Base-by-base conservation (phyloP, 2,329 filamentous ascomycete species). In the Diaporthe ampelina region DNA sequence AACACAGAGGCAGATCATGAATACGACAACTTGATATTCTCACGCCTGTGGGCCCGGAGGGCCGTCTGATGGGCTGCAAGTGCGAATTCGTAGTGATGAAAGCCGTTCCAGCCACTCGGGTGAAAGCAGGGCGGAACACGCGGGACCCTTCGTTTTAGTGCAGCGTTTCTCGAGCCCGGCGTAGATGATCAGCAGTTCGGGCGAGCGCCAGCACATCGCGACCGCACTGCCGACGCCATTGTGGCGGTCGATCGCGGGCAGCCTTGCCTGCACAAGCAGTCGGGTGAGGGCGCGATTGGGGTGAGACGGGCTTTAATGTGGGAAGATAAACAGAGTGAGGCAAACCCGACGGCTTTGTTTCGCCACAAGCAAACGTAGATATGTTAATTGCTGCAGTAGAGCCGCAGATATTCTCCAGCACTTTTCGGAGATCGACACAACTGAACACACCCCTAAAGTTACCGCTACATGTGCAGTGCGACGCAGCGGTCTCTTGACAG, bases 401-500 rank as follows among this genome's bases (percentile, higher is more conserved):
- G 70, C 70, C 70, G 70, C 70, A 63, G 45, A 63, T 56, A 19
- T 67, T 45, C 48, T 75, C 52, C 29, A 65, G 37, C 71, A 63
- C 65, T 59, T 59, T 59, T 67, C 50, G 29, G 17, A 24, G 74
- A 75, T 73, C 74, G 71, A 70, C 70, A 54, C 40, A 57, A 68
- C 50, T 37, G 61, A 26, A 54, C 48, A 52, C 73, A 58, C 65
- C 63, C 63, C 32, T 11, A 52, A 72, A n/a, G 29, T 56, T 29
- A 52, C 43, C 61, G 48, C 65, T 63, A 61, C 45, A 52, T 65
- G 70, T 57, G 73, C 57, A 56, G 73, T 75, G 73, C 70, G 45
- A 75, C 73, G 57, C 48, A 45, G 50, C 19, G 63, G 70, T 68
- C 40, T 54, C 73, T 67, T 73, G 61, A 74, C 57, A 54, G 63